phyloP scores from a whole-genome alignment of 1,139 yeast genomes.

The Yamadazyma dendronema region DNA sequence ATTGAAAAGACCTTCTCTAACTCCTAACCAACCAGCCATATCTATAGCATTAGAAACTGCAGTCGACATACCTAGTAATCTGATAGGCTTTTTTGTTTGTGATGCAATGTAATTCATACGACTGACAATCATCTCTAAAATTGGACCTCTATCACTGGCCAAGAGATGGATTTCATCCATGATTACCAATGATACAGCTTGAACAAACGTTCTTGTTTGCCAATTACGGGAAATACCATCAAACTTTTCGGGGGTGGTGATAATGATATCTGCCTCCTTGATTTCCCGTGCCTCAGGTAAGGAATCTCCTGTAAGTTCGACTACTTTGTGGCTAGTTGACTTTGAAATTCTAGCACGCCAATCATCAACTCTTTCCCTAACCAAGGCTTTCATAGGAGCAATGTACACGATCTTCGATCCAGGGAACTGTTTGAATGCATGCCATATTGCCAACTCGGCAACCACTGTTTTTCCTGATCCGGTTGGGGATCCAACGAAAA shows the following conservation, averaged over 20 bases:
- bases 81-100: conserved; percentile 69
- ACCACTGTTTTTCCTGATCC: conserved; percentile 98
- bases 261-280: conserved; percentile 85
- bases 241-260: conserved; percentile 97
- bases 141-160: conserved; percentile 98
- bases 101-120: conserved; percentile 92
- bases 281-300: conserved; percentile 86
- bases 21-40: conserved; percentile 98
- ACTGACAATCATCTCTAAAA: conserved; percentile 96
- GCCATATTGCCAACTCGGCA: conserved; percentile 97
- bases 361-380: conserved; percentile 93
- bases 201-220: conserved; percentile 94
- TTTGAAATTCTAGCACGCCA: conserved; percentile 77
- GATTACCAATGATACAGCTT: conserved; percentile 83
- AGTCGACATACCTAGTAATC: conserved; percentile 92
- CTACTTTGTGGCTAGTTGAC: conserved; percentile 64
- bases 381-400: conserved; percentile 99
- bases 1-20: conserved; percentile 83
- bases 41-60: conserved; percentile 98
- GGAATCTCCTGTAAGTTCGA: conserved; percentile 96
- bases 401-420: conserved; percentile 87
- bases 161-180: conserved; percentile 98
- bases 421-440: conserved; percentile 79
- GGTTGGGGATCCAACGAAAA: conserved; percentile 95
- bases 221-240: conserved; percentile 99